Base-by-base conservation (phyloP, 192 early-diverging fungal species). In the Coemansia sp. region DNA sequence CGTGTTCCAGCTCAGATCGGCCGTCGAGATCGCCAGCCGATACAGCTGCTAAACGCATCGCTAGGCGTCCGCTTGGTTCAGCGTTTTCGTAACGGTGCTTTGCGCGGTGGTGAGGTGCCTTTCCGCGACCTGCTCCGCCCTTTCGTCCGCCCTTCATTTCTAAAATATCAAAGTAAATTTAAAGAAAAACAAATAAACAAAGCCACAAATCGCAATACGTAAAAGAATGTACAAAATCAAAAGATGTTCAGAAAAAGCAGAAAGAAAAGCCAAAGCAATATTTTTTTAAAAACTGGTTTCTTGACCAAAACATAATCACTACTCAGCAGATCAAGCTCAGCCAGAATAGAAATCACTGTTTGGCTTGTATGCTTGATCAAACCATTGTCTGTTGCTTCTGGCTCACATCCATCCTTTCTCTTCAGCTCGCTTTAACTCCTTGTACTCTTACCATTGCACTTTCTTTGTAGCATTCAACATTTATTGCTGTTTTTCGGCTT, bases 111-210 rank as follows among this genome's bases (percentile, higher is more conserved):
- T 66, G 71, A 4, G 71, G 63, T 7, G 62, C 43, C 61, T 64
- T 68, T 55, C 53, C 59, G n/a, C 43, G 71, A 21, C 63, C 18
- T 25, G 61, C 26, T 23, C 61, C 20, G 35, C 72, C 66, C 49
- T 63, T 74, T 64, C 52, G 67, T 33, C 72, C 72, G 56, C 72
- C 66, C 52, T 68, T 68, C 68, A 70, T 70, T 15, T 15, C 16
- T 46, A 46, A 51, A 51, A 15, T 26, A 4, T 23, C 7, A 51
- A 26, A 51, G 7, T 51, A 26, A 26, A 23, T 2, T 26, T 25
- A 26, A 51, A 26, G 21, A 2, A 51, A 49, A 23, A 8, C 43
- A 7, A 15, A 26, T 26, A 20, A 46, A 46, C 2, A 46, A 20
- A 46, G 39, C 9, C 2, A 20, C 1, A 18, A 46, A 16, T 16